Evolutionary conservation across 1,284 basidiomycete species (phyloP), one percentile per base, ranked within the genome.

Genomic region (Fomitopsis schrenkii): DNA sequence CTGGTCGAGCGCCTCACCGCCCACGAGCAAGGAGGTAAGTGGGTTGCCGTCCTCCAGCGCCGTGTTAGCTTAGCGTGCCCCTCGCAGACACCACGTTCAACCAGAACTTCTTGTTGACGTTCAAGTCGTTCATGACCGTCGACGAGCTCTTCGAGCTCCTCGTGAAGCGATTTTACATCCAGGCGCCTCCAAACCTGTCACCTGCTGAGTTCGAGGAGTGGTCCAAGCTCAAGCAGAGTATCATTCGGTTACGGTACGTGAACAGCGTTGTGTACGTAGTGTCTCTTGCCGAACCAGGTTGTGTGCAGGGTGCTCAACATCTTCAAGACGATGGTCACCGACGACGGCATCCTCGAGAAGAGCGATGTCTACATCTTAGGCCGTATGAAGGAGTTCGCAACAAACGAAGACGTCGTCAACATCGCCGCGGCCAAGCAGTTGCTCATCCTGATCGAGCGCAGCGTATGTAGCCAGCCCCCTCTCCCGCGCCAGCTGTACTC

Each of bases 31-130:
- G 84, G 84, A 61, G 91, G 93, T 93, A 68, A 71, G 82, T 38
- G 17, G 12, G 28, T 10, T 26, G 22, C 9, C 42, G n/a, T 22
- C 17, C 3, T 50, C 28, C 12, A 15, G 4, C 1, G 5, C 15
- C 12, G 14, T 15, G 15, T 40, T 33, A 17, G 14, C 22, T 42
- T 28, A 30, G 26, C 19, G 19, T 10, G 41, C 33, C 60, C 59
- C 59, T 42, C 59, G 28, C 68, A 91, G 95, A 96, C 73, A 80
- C 86, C 0, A 85, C 86, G 6, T 99, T 94, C 77, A 93, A 88
- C 72, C 91, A 93, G 72, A 91, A 95, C 1, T 99, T 99, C 83
- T 76, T 99, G 64, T 91, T 98, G 84, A 99, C 97, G 1, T 98
- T 95, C 80, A 94, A 96, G 67, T 97, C 95, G 0, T 99, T 99